Base-by-base conservation (phyloP, 1,139 yeast genomes). In the Geotrichum phurueaensis region DNA sequence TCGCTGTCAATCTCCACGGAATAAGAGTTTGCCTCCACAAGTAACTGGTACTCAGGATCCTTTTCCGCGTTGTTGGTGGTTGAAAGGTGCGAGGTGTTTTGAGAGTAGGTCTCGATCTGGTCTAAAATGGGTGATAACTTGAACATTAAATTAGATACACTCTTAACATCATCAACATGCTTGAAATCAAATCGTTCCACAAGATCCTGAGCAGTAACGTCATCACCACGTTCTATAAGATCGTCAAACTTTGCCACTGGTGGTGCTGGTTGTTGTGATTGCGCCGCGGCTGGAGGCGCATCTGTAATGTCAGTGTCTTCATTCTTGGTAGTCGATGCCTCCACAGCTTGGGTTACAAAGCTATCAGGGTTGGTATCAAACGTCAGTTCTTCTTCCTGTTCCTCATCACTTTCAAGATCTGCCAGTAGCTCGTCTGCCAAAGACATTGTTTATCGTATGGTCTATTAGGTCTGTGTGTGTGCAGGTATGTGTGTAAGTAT, bases 1-100 rank as follows among this genome's bases (percentile, higher is more conserved):
- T 88, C 95, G 49, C 77, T 77, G 57, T 80, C 79, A 10, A 89
- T 80, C 22, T 84, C 80, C 10, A 80, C 79, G 0, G 86, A 77
- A 29, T 84, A 69, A 55, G 80, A 83, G 70, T 87, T 89, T 9
- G 87, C 80, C 18, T 76, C 74, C 4, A 81, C 76, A 9, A 88
- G 73, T 55, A 87, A 78, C 39, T 76, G 72, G 68, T 81, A 81
- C 66, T 82, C 84, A 7, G 77, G 76, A 54, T 70, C 71, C 48
- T 69, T 70, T 25, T 76, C 81, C 53, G 75, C 69, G 56, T 73
- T 73, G 10, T 33, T 27, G 63, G 67, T 29, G 18, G 31, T 47
- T 13, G 47, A 25, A 18, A 23, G 51, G 7, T 9, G 39, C 12
- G 53, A 29, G 25, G 48, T 58, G 47, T 62, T 60, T 10, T 51